A percentile compares a stretch with the other conserved stretches of the same genome.
Conservation (phyloP, 83 land plant genomes). For the Picea mariana region DNA sequence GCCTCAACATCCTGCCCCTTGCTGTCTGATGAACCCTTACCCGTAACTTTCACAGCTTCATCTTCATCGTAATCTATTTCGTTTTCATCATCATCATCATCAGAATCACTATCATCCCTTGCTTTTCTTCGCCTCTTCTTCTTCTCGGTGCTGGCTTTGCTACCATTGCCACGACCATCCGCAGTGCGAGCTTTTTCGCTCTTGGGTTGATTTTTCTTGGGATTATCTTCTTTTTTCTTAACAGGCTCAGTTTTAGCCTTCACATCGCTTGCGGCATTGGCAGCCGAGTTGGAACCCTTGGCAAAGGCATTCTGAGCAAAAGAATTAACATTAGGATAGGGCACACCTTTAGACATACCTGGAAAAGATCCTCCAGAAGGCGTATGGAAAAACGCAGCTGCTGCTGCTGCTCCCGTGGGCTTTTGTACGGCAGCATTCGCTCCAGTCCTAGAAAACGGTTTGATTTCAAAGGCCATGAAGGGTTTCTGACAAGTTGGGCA, state of each 20-base stretch:
- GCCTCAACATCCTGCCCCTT: neutral
- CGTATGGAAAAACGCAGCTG: neutral
- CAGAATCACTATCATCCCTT: neutral
- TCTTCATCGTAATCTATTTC: slow-evolving; percentile 13
- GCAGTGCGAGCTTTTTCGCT: neutral
- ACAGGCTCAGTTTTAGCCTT: slow-evolving; percentile 6
- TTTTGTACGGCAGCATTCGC: slow-evolving; percentile 15
- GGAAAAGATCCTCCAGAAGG: slow-evolving; percentile 16
- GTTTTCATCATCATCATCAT: neutral
- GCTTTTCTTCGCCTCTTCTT: neutral
- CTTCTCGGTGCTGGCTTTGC: neutral
- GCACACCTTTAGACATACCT: neutral
- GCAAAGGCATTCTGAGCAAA: slow-evolving; percentile 21
- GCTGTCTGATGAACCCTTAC: neutral
- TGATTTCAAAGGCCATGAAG: slow-evolving; percentile 55
- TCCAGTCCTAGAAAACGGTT: slow-evolving; percentile 25
- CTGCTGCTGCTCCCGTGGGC: slow-evolving; percentile 10
- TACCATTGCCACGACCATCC: neutral
- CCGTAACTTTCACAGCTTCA: neutral
- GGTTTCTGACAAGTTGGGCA: slow-evolving; percentile 70
- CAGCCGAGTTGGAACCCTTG: slow-evolving; percentile 4
- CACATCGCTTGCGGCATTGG: neutral
- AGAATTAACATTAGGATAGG: neutral
- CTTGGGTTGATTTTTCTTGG: slow-evolving; percentile 13
- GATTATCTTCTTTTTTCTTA: slow-evolving; percentile 9